phyloP scores from a whole-genome alignment of 306 rosid species.

The Cucurbita argyrosperma region DNA sequence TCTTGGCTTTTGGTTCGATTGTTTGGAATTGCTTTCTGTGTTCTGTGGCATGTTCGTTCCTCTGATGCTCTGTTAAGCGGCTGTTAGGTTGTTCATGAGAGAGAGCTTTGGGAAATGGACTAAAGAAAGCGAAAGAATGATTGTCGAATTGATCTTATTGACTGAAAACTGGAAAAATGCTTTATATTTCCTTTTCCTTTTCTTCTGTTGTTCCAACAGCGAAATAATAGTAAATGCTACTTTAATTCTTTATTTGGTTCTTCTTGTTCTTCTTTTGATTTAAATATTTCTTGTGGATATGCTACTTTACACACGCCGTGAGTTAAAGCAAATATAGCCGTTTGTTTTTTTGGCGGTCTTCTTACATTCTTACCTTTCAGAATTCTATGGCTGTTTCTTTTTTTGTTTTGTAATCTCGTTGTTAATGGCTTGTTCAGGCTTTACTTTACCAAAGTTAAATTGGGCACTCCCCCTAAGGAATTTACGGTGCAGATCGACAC shows the following conservation, averaged over 20 bases:
- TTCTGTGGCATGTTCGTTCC: background rate
- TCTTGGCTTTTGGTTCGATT: background rate
- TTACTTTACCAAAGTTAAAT: slow-evolving; percentile 72
- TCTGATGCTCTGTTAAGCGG: background rate
- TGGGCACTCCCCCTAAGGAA: slow-evolving; percentile 85
- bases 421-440: slow-evolving; percentile 45
- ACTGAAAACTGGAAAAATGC: background rate
- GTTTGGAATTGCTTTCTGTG: background rate
- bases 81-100: background rate
- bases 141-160: background rate
- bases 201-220: background rate
- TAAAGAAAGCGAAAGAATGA: background rate
- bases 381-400: background rate
- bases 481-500: slow-evolving; percentile 87
- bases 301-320: background rate
- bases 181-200: slow-evolving; percentile 3
- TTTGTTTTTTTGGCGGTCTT: background rate
- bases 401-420: background rate
- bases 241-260: background rate
- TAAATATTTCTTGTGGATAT: background rate
- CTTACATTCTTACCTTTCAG: background rate
- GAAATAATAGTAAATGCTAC: background rate
- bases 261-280: background rate
- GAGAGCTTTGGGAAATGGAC: too few relatives aligned
- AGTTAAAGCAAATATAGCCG: slow-evolving; percentile 1